Evolutionary conservation across 2,329 filamentous ascomycete genomes (phyloP).

Genomic region (Graphilbum sp.): DNA sequence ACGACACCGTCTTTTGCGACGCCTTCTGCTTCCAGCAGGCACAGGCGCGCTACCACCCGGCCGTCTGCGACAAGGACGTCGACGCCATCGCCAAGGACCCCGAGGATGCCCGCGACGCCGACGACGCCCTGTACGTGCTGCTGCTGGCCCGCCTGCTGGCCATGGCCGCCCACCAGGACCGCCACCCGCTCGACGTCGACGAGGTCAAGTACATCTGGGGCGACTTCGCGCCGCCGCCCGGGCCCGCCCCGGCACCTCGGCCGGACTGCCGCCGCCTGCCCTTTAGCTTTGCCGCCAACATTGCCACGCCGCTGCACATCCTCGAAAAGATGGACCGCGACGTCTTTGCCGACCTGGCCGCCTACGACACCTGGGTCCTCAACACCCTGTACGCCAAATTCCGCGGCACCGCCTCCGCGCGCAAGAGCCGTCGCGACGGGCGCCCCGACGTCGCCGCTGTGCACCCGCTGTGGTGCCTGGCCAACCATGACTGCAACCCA

Average conservation of each 20-base stretch:
- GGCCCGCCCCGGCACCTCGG: too few species aligned
- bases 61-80: slow-evolving; percentile 49
- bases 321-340: slow-evolving; percentile 76
- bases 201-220: slow-evolving; percentile 56
- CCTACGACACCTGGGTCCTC: slow-evolving; percentile 65
- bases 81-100: slow-evolving; percentile 50
- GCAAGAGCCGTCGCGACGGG: slow-evolving; percentile 55
- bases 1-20: slow-evolving; percentile 51
- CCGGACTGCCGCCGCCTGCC: too few species aligned
- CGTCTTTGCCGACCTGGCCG: slow-evolving; percentile 41
- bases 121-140: slow-evolving; percentile 45
- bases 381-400: slow-evolving; percentile 92
- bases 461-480: slow-evolving; percentile 89
- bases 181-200: slow-evolving; percentile 45
- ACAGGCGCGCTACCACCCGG: slow-evolving; percentile 43
- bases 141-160: slow-evolving; percentile 46
- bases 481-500: slow-evolving; percentile 91
- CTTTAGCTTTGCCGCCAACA: slow-evolving; percentile 62
- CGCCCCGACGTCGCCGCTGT: slow-evolving; percentile 85
- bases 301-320: slow-evolving; percentile 58
- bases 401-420: slow-evolving; percentile 77
- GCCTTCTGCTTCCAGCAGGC: slow-evolving; percentile 41
- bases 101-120: slow-evolving; percentile 40
- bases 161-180: slow-evolving; percentile 42
- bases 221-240: slow-evolving; percentile 43